Evolutionary conservation across 306 rosid genomes (phyloP).

Genomic region (Fragaria ananassa): DNA sequence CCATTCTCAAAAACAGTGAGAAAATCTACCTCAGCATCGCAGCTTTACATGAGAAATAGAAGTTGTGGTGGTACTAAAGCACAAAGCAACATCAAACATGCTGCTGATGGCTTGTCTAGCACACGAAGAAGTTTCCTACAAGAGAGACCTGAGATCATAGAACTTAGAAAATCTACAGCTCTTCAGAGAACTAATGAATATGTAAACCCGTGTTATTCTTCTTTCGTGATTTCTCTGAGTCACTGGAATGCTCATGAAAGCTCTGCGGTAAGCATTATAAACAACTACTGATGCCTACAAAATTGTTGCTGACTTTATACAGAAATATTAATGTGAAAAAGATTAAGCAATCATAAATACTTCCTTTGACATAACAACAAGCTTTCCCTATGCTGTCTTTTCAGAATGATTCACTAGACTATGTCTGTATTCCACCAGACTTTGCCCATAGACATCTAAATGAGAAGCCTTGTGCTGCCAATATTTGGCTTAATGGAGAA

Average conservation of each 20-base stretch:
- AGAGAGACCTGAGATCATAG: not conserved
- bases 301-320: not conserved
- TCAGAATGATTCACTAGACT: not conserved
- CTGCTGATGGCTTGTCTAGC: not conserved
- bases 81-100: not conserved
- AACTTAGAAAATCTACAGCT: not conserved
- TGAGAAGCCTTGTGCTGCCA: not conserved
- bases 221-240: not conserved
- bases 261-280: not conserved
- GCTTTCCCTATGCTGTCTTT: not conserved
- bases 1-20: not conserved
- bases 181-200: not conserved
- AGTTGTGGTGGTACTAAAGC: not conserved
- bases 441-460: not conserved
- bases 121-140: not conserved
- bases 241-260: not conserved
- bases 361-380: not conserved
- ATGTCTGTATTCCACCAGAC: not conserved
- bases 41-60: not conserved
- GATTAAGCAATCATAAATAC: not conserved
- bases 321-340: not conserved
- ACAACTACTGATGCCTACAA: not conserved
- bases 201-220: not conserved
- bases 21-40: not conserved
- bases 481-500: not conserved